Evolutionary conservation across 257 asterid species (phyloP), one percentile per base, ranked within the genome.

Genomic region (Linderniella brevidens): DNA sequence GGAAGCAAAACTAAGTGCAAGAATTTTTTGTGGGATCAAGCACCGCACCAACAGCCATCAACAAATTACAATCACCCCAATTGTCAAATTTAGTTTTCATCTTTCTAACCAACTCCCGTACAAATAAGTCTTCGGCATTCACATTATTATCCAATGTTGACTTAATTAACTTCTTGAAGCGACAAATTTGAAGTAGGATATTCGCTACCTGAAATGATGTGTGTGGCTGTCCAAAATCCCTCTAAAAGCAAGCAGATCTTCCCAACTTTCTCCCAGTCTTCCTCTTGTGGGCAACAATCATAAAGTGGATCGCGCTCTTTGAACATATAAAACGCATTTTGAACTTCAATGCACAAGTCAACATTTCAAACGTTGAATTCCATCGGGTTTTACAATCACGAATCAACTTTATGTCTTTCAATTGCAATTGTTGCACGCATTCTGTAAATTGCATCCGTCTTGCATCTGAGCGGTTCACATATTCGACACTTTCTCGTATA

Each of bases 121-220:
- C 5, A 2, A 45, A 15, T 12, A 17, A 15, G 8, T 0, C 11
- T 2, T 45, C 29, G 3, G 12, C 29, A 0, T 45, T 17, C 17
- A 8, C 17, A 45, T 45, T 25, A 13, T 12, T 8, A 45, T 45
- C 8, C 19, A 11, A 45, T 0, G 17, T 16, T 16, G 12, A 45
- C 49, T 25, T 25, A 15, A 17, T 15, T 5, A 45, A 45, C 8
- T 9, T 45, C 49, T 12, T 9, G 25, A 10, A 45, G 29, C 8
- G 15, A 45, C 49, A 45, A 45, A 16, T 45, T 45, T 14, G 49
- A 45, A 14, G 49, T 45, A 12, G 49, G 4, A 8, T 15, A 45
- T 8, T 15, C 15, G 8, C 25, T 45, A 12, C 49, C 49, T 6
- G 12, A 45, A 15, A 45, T 45, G 19, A 45, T 45, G 7, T 45